Evolutionary conservation across 2,329 filamentous ascomycete genomes (phyloP), one percentile per base, ranked within the genome.

Genomic region (Aspergillus aculeatinus): DNA sequence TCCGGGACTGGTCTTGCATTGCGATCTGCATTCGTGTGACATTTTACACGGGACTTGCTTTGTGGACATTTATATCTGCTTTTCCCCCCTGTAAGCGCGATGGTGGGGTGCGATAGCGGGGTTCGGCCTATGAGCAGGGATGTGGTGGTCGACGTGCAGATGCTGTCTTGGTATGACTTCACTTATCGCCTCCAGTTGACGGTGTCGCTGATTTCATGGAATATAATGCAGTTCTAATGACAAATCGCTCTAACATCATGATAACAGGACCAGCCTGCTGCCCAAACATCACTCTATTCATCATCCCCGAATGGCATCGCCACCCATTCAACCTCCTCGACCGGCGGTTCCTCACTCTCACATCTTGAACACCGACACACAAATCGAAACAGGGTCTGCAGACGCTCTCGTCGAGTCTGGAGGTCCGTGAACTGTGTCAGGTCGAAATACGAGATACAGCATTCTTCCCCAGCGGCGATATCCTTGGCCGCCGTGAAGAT

Each of bases 381-480:
- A 39, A 74, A 74, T n/a, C 67, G 61, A 27, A 74, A 74, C 0
- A 70, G 65, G 4, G 55, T 60, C 19, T 65, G 65, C 3, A 74
- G 62, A 62, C 69, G 69, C 0, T 66, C 64, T 4, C 70, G 63
- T 5, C 72, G 68, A 2, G 60, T 60, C 16, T 50, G 49, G 2
- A 72, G 42, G 16, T 66, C 63, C 1, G 56, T 61, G 33, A 64
- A 57, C 48, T 65, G 57, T 2, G 67, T 67, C 25, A 74, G 31
- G 33, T 74, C 71, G 47, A 74, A 74, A 39, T 74, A 74, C 0
- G 72, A 68, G 33, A 74, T 74, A 44, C 71, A 74, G 53, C 72
- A 74, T 62, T 74, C 72, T 35, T 74, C 69, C 1, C 68, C 72
- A 0, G 67, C 51, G 1, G 60, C 54, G 21, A 74, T 74, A 19